Percentiles rank a stretch among this genome's conserved stretches.
Conservation (phyloP, 192 early-diverging fungal genomes). For the Gigaspora rosea region DNA sequence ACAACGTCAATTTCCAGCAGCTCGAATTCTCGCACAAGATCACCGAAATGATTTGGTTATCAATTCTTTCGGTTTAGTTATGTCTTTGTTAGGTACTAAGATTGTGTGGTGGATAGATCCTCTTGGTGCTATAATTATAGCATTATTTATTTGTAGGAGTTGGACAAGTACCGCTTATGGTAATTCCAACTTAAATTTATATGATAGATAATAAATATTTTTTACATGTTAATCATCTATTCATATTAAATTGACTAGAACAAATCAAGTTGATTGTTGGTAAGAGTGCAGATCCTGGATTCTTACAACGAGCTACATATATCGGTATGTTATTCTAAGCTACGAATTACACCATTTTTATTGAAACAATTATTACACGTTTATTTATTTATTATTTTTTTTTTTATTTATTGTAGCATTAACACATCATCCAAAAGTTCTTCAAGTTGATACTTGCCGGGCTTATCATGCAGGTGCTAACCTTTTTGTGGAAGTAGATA, state of each 20-base stretch:
- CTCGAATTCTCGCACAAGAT: constrained; percentile 66
- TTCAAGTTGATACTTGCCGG: constrained; percentile 75
- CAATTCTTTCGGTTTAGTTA: constrained; percentile 70
- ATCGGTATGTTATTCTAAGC: constrained; percentile 46
- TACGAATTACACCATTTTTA: not conserved
- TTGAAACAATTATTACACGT: not conserved
- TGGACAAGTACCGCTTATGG: constrained; percentile 66
- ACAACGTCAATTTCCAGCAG: constrained; percentile 59
- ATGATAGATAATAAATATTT: not conserved
- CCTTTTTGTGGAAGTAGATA: constrained; percentile 94
- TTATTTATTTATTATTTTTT: constrained; percentile 22
- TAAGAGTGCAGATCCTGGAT: constrained; percentile 75
- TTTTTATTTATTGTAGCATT: constrained; percentile 48
- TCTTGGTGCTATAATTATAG: constrained; percentile 66
- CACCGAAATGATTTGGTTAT: constrained; percentile 77
- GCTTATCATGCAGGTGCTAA: constrained; percentile 90
- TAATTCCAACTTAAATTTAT: constrained; percentile 22
- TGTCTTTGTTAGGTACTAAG: constrained; percentile 62
- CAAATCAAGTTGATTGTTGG: constrained; percentile 79
- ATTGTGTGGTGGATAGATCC: constrained; percentile 73
- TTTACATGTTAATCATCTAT: not conserved
- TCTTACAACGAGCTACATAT: constrained; percentile 85
- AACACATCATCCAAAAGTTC: constrained; percentile 68
- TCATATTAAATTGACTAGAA: constrained; percentile 41
- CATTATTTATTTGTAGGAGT: constrained; percentile 67